A percentile compares a stretch with the other conserved stretches of the same genome.
These are phyloP conservation scores for Canavalia ensiformis DNA, from an alignment of 306 rosid genomes.

Conservation along the genomic window DNA sequence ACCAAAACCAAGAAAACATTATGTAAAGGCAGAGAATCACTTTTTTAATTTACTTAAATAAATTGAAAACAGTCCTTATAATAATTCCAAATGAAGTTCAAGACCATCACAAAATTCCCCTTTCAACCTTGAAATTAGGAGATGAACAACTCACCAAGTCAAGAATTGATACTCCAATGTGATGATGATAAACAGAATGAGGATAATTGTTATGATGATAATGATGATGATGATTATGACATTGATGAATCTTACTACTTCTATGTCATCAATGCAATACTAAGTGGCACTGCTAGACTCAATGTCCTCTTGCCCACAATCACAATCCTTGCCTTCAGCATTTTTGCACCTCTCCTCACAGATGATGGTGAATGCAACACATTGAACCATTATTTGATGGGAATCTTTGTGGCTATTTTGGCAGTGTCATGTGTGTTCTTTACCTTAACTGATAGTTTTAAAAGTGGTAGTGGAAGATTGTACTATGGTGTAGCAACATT, in stretches of 20 bases:
- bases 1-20: not conserved
- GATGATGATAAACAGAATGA: constrained; percentile 1
- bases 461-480: constrained; percentile 52
- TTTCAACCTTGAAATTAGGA: not conserved
- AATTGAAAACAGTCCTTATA: constrained; percentile 43
- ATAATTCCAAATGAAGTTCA: constrained; percentile 1
- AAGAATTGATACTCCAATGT: constrained; percentile 43
- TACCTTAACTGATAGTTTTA: constrained; percentile 64
- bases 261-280: constrained; percentile 57
- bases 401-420: constrained; percentile 48
- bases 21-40: constrained; percentile 3
- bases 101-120: not conserved
- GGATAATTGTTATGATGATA: constrained; percentile 23
- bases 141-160: constrained; percentile 51
- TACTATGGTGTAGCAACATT: constrained; percentile 65
- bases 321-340: constrained; percentile 67
- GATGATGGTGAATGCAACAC: constrained; percentile 58
- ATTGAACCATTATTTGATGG: constrained; percentile 59
- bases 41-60: constrained; percentile 32
- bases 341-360: constrained; percentile 60
- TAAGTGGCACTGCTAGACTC: constrained; percentile 71
- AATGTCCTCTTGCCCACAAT: constrained; percentile 65
- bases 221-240: constrained; percentile 34
- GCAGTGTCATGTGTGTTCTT: constrained; percentile 65
- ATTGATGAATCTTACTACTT: constrained; percentile 52